Percentiles rank a stretch among this genome's conserved stretches.
Evolutionary conservation across 257 asterid genomes (phyloP).

Genomic region (Prunella vulgaris): DNA sequence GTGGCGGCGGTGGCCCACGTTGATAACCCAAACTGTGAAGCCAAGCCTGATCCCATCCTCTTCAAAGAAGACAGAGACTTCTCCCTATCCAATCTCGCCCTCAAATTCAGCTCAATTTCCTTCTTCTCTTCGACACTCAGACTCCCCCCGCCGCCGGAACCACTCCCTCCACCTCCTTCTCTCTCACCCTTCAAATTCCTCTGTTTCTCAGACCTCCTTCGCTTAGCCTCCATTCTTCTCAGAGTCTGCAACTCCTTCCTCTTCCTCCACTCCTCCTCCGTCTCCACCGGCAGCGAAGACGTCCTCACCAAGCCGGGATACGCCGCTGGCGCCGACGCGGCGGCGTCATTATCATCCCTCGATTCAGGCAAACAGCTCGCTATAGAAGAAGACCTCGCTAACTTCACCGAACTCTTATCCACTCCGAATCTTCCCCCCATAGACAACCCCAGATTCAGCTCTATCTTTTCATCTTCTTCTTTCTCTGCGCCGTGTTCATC

Average conservation of each 20-base stretch:
- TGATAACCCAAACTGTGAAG: conserved; percentile 31
- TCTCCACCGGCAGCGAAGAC: conserved; percentile 82
- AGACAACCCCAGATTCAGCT: conserved; percentile 92
- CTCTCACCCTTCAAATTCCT: conserved; percentile 46
- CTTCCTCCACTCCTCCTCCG: conserved; percentile 94
- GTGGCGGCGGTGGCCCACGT: too few relatives aligned
- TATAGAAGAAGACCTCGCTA: conserved; percentile 66
- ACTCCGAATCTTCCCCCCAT: conserved; percentile 93
- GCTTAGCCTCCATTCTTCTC: conserved; percentile 93
- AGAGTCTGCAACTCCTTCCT: conserved; percentile 83
- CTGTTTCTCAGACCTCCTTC: conserved; percentile 85
- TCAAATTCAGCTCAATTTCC: conserved; percentile 60
- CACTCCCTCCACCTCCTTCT: conserved; percentile 28
- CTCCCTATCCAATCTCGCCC: conserved; percentile 56
- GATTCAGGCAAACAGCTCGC: conserved; percentile 68
- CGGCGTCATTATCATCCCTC: conserved; percentile 48
- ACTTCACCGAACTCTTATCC: conserved; percentile 50
- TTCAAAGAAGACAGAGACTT: conserved; percentile 37
- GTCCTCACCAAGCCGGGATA: conserved; percentile 54
- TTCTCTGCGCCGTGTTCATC: conserved; percentile 22
- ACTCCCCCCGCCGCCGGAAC: conserved; percentile 27
- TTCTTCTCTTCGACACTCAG: conserved; percentile 49
- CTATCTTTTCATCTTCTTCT: conserved; percentile 39
- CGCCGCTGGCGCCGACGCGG: conserved; percentile 34
- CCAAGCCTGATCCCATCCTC: conserved; percentile 36